These are phyloP conservation scores for Forsythia suspensa DNA, from an alignment of 257 asterid species.

Conservation along the genomic window DNA sequence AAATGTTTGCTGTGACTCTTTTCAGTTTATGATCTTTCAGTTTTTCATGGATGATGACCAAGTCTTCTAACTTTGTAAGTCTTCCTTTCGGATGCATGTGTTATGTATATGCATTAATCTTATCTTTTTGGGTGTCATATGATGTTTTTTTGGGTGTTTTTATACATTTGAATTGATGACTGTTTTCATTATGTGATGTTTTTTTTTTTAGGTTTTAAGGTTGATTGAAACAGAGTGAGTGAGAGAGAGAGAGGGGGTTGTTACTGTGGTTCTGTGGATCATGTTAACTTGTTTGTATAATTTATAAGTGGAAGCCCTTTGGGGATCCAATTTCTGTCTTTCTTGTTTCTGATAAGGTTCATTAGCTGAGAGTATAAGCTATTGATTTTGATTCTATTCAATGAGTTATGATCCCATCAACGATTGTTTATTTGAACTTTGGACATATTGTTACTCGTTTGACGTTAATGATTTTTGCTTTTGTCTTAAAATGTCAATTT, in stretches of 20 bases:
- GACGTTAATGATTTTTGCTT: too few species aligned
- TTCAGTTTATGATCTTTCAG: slow-evolving; percentile 19
- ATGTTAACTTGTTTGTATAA: background rate
- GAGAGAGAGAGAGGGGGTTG: too few species aligned
- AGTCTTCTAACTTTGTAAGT: slow-evolving; percentile 36
- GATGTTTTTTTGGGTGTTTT: background rate
- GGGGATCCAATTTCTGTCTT: background rate
- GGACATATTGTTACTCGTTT: too few species aligned
- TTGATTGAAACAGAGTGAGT: background rate
- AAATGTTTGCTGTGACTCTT: background rate
- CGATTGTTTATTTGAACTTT: too few species aligned
- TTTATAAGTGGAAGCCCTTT: too few species aligned
- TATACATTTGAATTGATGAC: background rate
- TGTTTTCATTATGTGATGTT: background rate
- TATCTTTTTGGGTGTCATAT: background rate
- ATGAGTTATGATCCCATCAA: too few species aligned
- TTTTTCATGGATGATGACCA: slow-evolving; percentile 29
- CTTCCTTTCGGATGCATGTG: background rate
- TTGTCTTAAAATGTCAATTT: too few species aligned
- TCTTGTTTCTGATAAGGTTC: background rate
- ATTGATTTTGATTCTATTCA: background rate
- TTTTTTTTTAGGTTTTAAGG: background rate
- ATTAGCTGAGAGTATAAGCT: background rate
- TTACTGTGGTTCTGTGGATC: background rate
- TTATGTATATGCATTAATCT: background rate